Evolutionary conservation across 2,329 filamentous ascomycete species (phyloP).

Genomic region (Akanthomyces muscarius): DNA sequence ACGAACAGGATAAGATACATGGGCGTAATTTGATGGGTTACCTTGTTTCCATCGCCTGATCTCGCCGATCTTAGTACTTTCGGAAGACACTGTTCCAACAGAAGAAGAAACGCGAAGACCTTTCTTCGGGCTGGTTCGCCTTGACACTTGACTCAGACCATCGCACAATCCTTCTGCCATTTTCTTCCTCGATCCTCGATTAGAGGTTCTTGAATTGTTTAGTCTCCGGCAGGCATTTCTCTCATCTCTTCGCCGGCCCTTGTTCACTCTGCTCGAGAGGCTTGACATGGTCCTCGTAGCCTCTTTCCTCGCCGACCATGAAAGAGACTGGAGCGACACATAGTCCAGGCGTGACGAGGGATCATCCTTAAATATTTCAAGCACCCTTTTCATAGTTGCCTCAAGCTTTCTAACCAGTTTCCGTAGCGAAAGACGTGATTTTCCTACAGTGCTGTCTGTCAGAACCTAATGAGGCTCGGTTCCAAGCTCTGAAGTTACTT

Average conservation of each 20-base stretch:
- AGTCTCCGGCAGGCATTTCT: background rate
- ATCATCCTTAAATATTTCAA: constrained; percentile 33
- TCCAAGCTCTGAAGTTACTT: constrained; percentile 21
- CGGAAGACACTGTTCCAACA: constrained; percentile 28
- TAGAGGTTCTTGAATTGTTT: background rate
- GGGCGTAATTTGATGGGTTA: background rate
- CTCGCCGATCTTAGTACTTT: constrained; percentile 45
- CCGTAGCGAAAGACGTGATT: constrained; percentile 37
- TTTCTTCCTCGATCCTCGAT: background rate
- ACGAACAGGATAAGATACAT: constrained; percentile 1
- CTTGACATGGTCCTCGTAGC: constrained; percentile 46
- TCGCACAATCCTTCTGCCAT: background rate
- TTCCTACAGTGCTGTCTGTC: constrained; percentile 26
- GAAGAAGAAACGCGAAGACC: constrained; percentile 8
- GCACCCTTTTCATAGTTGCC: constrained; percentile 37
- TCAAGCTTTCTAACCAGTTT: constrained; percentile 41
- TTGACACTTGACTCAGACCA: background rate
- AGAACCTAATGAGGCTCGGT: background rate
- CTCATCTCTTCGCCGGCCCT: background rate
- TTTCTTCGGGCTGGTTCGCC: constrained; percentile 20
- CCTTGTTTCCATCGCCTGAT: constrained; percentile 24
- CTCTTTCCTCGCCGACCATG: constrained; percentile 44
- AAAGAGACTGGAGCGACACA: constrained; percentile 43
- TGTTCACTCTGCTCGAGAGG: constrained; percentile 36
- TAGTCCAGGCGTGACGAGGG: constrained; percentile 39